Base-by-base conservation (phyloP, 1,284 basidiomycete species). In the Cutaneotrichosporon cutaneum region DNA sequence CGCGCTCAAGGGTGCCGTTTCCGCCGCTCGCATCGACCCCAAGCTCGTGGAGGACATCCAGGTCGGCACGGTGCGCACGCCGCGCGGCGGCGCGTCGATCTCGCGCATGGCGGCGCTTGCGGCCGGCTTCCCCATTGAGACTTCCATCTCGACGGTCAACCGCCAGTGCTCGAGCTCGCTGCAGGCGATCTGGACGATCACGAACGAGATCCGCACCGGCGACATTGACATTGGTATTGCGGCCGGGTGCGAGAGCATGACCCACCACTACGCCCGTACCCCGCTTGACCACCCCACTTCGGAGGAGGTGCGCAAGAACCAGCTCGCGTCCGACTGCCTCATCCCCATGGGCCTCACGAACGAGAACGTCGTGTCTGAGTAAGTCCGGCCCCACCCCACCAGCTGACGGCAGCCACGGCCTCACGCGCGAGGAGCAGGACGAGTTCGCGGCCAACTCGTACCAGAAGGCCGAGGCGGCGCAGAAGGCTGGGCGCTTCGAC, bases 171-270 rank as follows among this genome's bases (percentile, higher is more conserved):
- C 91, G 3, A 90, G 88, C 27, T 92, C 92, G 60, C 83, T 97
- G 52, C 86, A 89, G 48, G 88, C 91, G 13, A 61, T 61, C 44
- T 62, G 64, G 64, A 59, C 84, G 45, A 87, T 94, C 63, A 85
- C 90, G 26, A 94, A 93, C 78, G 86, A 90, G 73, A 89, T 94
- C 63, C 83, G 86, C 30, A 83, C 83, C 11, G 90, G 90, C 30
- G 89, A 94, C 74, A 92, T 95, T 68, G 89, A 94, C 77, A 89
- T 97, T 73, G 94, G 95, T 68, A 93, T 98, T 64, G 91, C 90
- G 73, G 92, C 92, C 54, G 95, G 95, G 74, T 93, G 94, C 42
- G 95, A 99, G 82, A 90, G 88, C 54, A 99, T 99, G 95, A 93
- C 93, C 0, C 85, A 87, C 72, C 88, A 90, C 60, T 94, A 85